Conservation (phyloP, 2,329 filamentous ascomycete species). For the Botrytis pseudocinerea region DNA sequence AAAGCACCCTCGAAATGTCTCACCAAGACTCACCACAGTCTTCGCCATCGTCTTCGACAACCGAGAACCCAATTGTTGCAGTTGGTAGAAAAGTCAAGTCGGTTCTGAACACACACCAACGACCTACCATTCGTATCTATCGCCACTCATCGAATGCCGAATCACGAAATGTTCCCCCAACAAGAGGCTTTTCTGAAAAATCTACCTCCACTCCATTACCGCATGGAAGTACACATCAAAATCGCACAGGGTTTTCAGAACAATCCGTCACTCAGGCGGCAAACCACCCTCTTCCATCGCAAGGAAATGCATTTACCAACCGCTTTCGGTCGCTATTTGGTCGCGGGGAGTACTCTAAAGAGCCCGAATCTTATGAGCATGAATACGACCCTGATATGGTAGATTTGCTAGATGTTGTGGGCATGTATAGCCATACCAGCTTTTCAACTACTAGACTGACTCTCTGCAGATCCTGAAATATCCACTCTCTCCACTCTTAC, state of each 20-base stretch:
- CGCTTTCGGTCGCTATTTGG: constrained; percentile 30
- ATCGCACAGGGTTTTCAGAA: not conserved
- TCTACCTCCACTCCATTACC: not conserved
- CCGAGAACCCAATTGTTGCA: constrained; percentile 33
- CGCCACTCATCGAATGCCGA: constrained; percentile 27
- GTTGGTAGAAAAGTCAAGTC: constrained; percentile 36
- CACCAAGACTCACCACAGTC: constrained; percentile 23
- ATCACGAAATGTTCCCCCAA: constrained; percentile 10
- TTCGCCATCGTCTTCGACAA: constrained; percentile 25
- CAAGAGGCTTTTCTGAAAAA: constrained; percentile 23
- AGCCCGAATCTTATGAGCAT: constrained; percentile 26
- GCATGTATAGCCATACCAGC: constrained; percentile 45
- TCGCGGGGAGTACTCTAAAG: constrained; percentile 17
- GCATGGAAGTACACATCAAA: not conserved
- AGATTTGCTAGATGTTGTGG: constrained; percentile 68
- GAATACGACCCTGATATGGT: constrained; percentile 64
- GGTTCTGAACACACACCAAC: constrained; percentile 29
- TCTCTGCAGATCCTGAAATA: constrained; percentile 70
- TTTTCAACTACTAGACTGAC: constrained; percentile 33
- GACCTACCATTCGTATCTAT: constrained; percentile 34
- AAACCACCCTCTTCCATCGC: constrained; percentile 11
- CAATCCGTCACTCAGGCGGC: not conserved
- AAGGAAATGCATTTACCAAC: constrained; percentile 25
- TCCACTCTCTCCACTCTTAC: constrained; percentile 80
- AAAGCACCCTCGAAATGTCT: constrained; percentile 23